These are phyloP conservation scores for Aspergillus affinis DNA, from an alignment of 495 filamentous ascomycete genomes.

Conservation along the genomic window DNA sequence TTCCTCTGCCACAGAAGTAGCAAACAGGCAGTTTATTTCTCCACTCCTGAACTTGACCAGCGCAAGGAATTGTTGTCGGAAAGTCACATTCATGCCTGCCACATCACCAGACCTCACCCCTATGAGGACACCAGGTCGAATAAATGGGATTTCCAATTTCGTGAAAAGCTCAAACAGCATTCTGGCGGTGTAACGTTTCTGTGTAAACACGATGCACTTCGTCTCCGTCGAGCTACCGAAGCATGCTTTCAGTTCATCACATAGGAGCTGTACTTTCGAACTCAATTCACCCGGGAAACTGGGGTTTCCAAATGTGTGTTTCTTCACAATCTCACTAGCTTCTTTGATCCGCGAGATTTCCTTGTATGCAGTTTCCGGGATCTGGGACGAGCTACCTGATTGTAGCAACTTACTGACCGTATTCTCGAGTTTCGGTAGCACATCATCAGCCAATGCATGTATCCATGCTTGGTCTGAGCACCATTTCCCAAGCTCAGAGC, in stretches of 20 bases:
- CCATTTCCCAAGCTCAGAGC: slow-evolving; percentile 77
- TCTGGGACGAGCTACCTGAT: slow-evolving; percentile 17
- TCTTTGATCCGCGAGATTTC: slow-evolving; percentile 57
- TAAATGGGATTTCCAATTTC: slow-evolving; percentile 53
- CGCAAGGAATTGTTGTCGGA: slow-evolving; percentile 72
- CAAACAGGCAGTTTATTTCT: slow-evolving; percentile 83
- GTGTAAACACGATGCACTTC: slow-evolving; percentile 88
- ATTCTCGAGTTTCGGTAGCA: slow-evolving; percentile 62
- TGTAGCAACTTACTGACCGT: slow-evolving; percentile 47
- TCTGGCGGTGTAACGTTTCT: slow-evolving; percentile 73
- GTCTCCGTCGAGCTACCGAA: slow-evolving; percentile 56
- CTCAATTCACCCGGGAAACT: slow-evolving; percentile 53
- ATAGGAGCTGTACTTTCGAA: slow-evolving; percentile 67
- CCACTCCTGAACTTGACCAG: slow-evolving; percentile 77
- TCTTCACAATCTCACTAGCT: slow-evolving; percentile 56
- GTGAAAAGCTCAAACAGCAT: slow-evolving; percentile 66
- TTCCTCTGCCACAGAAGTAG: slow-evolving; percentile 92
- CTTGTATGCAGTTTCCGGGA: slow-evolving; percentile 42
- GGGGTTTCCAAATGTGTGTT: slow-evolving; percentile 48
- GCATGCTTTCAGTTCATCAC: slow-evolving; percentile 53
- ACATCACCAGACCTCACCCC: slow-evolving; percentile 50
- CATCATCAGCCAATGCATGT: slow-evolving; percentile 65
- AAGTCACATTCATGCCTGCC: slow-evolving; percentile 60
- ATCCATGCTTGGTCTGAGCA: slow-evolving; percentile 81
- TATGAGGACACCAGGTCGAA: slow-evolving; percentile 68